Base-by-base conservation (phyloP, 495 filamentous ascomycete genomes). In the Penicillium robsamsonii region DNA sequence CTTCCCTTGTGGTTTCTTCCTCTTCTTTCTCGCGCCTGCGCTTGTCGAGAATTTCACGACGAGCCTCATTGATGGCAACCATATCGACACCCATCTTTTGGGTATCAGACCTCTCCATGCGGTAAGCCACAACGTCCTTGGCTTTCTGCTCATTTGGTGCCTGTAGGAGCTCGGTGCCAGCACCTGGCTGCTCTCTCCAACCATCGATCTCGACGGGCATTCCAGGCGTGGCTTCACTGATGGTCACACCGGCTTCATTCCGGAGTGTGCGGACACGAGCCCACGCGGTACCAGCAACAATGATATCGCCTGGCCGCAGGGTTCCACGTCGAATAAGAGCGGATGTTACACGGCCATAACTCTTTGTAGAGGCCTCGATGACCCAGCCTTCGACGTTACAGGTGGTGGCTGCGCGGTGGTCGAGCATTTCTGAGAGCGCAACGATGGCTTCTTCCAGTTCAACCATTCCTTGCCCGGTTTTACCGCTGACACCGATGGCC, bases 331-430 rank as follows among this genome's bases (percentile, higher is more conserved):
- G 86, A 44, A 99, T 85, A 3, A 99, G 84, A 4, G 95, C 83
- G 1, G 95, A 96, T 25, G 95, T 92, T 24, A 91, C 87, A 53
- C 90, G 88, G 7, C 95, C 94, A 50, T 87, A 84, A 25, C 82
- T 84, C 73, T 95, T 96, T 29, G 93, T 92, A 24, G 85, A 88
- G n/a, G 87, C 90, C 73, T 99, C 95, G 8, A 99, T 80, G 1
- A 97, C 81, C 91, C 92, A 96, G 11, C 95, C 95, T 73, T 99
- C 95, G 9, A 84, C 90, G 57, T 80, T 82, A 18, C 92, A 89
- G 43, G 86, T 78, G 3, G 69, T 68, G 66, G 96, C 90, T 41
- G 92, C 89, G 48, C 94, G 86, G 59, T 92, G 86, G 61, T 99
- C 94, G 3, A 96, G 79, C 61, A 97, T 84, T 65, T 99, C 95